Evolutionary conservation across 352 stramenopile species (phyloP).

Genomic region (Globisporangium recalcitrans): DNA sequence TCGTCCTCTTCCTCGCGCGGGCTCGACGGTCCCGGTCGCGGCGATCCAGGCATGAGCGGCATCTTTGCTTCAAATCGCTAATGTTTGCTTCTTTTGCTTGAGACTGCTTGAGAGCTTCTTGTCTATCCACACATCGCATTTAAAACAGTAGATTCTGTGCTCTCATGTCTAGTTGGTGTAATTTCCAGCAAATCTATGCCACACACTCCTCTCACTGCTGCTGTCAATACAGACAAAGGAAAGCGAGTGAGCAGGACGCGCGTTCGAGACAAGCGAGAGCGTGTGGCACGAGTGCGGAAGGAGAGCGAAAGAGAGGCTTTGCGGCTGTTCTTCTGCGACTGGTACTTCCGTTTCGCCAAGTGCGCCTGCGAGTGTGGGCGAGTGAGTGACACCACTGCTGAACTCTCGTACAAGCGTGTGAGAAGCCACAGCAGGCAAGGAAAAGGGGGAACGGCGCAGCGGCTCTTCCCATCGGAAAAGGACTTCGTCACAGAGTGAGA

Average conservation of each 20-base stretch:
- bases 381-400: neutral
- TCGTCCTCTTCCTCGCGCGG: slow-evolving; percentile 38
- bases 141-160: too few relatives aligned
- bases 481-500: neutral
- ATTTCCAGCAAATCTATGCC: too few relatives aligned
- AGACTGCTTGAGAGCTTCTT: too few relatives aligned
- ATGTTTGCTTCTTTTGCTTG: slow-evolving; percentile 19
- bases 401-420: neutral
- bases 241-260: neutral
- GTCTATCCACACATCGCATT: too few relatives aligned
- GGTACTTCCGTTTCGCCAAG: neutral
- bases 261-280: neutral
- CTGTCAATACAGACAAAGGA: slow-evolving; percentile 8
- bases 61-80: too few relatives aligned
- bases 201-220: neutral
- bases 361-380: neutral
- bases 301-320: neutral
- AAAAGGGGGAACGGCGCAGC: neutral
- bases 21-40: slow-evolving; percentile 29
- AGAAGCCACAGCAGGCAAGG: neutral
- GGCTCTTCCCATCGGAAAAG: neutral
- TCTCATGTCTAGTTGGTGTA: too few relatives aligned
- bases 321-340: neutral
- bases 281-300: neutral
- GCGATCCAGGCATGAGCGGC: slow-evolving; percentile 60